Evolutionary conservation across 164 flowering plant genomes (phyloP), one percentile per base, ranked within the genome.

Genomic region (Santalum album): DNA sequence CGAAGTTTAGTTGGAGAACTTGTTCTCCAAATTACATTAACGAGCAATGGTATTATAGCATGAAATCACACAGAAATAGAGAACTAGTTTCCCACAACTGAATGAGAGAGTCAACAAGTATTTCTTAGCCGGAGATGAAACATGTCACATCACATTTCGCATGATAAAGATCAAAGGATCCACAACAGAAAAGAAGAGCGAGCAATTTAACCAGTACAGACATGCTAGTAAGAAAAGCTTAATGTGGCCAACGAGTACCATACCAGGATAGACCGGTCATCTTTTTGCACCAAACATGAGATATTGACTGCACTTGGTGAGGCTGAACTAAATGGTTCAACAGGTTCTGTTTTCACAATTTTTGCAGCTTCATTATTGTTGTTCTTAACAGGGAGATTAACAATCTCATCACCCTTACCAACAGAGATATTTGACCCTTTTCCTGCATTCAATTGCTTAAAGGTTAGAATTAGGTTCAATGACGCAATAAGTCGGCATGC

Each of bases 191-290:
- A 19, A 1, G 12, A 18, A 36, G 35, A 21, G 25, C 17, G 16
- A 14, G 26, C 15, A 9, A 21, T 10, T 19, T 11, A 21, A 19
- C 7, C 50, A 23, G 5, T 15, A 18, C 34, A 29, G 9, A 9
- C n/a, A n/a, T n/a, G n/a, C n/a, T n/a, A 29, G 34, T 29, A 4
- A 29, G 6, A 29, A 10, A 47, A 50, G 18, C 1, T 17, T 19
- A 1, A 39, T 12, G 46, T 10, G 18, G 51, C 27, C 19, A 12
- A 47, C 18, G 25, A 54, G 34, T 49, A 21, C 21, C 59, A 39
- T 67, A 71, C 75, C n/a, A 71, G 66, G 51, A 17, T 59, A 22
- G 65, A 51, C 50, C 27, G 61, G 17, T 25, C 16, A n/a, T 20
- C 53, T 44, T 21, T 23, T 16, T 60, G 17, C 12, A 54, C 65